phyloP scores from a whole-genome alignment of 2,329 filamentous ascomycete genomes.

The Stagonosporopsis chrysanthemi region DNA sequence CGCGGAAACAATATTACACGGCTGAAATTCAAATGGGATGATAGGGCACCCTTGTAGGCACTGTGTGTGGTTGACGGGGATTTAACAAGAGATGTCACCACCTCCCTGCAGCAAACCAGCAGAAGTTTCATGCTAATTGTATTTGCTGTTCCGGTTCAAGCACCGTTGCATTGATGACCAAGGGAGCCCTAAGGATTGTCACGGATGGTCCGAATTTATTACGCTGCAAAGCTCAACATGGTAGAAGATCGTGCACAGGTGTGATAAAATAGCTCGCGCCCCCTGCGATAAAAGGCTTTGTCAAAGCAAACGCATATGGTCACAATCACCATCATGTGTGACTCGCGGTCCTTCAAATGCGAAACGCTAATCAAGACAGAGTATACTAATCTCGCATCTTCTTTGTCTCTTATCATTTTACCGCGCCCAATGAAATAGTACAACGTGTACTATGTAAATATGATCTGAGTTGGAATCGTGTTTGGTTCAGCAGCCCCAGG shows the following conservation, averaged over 20 bases:
- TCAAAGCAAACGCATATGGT: neutral
- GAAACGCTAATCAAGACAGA: no score
- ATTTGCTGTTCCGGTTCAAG: neutral
- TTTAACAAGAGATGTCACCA: neutral
- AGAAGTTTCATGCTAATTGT: neutral
- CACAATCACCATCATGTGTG: neutral
- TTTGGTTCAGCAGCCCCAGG: no score
- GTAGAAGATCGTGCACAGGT: neutral
- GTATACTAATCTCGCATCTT: neutral
- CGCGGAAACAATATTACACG: neutral
- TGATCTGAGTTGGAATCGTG: no score
- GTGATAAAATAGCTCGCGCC: neutral
- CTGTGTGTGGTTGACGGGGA: no score
- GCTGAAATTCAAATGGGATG: no score
- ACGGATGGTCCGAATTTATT: neutral
- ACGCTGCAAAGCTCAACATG: neutral
- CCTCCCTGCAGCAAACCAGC: neutral
- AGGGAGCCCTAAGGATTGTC: neutral
- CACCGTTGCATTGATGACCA: neutral
- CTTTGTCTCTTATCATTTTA: no score
- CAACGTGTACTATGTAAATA: no score
- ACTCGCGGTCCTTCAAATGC: no score
- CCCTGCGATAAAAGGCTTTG: neutral
- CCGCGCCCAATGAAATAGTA: no score
- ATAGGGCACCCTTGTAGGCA: no score